phyloP scores from a whole-genome alignment of 1,284 basidiomycete species.

The Melampsora occidentalis region DNA sequence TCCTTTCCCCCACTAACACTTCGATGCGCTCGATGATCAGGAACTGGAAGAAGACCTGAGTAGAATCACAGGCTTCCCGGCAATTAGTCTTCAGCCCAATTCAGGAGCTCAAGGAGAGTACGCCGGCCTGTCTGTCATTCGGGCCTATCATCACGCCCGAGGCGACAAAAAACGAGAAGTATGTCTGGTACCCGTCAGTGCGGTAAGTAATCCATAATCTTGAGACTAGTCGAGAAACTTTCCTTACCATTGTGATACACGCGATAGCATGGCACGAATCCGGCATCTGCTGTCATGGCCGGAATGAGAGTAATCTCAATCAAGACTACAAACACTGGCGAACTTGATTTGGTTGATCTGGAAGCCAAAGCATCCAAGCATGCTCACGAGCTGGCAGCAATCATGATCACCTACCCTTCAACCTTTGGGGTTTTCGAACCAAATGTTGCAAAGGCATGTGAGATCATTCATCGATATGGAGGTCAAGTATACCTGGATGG shows the following conservation, averaged over 20 bases:
- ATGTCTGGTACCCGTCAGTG: slow-evolving; percentile 86
- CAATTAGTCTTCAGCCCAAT: slow-evolving; percentile 93
- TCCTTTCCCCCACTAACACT: not conserved
- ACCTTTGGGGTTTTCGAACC: slow-evolving; percentile 97
- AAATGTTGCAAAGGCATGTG: slow-evolving; percentile 81
- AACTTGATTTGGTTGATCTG: slow-evolving; percentile 82
- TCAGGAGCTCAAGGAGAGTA: slow-evolving; percentile 96
- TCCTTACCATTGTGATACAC: slow-evolving; percentile 6
- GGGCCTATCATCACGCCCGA: slow-evolving; percentile 85
- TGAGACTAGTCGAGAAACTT: slow-evolving; percentile 72
- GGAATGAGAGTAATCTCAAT: slow-evolving; percentile 93
- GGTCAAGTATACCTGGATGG: slow-evolving; percentile 98
- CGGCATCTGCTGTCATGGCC: slow-evolving; percentile 83
- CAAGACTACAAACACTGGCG: slow-evolving; percentile 81
- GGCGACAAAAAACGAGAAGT: slow-evolving; percentile 83
- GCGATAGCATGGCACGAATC: slow-evolving; percentile 47
- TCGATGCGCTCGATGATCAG: slow-evolving; percentile 52
- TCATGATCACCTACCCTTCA: slow-evolving; percentile 96
- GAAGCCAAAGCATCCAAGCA: slow-evolving; percentile 82
- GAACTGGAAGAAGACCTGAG: slow-evolving; percentile 89
- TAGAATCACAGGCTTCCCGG: slow-evolving; percentile 89
- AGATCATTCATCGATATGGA: slow-evolving; percentile 88
- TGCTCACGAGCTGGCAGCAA: slow-evolving; percentile 86
- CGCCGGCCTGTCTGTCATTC: slow-evolving; percentile 85
- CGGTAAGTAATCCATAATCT: slow-evolving; percentile 72